Evolutionary conservation across 306 rosid species (phyloP), one percentile per base, ranked within the genome.

Genomic region (Hippophae rhamnoides): DNA sequence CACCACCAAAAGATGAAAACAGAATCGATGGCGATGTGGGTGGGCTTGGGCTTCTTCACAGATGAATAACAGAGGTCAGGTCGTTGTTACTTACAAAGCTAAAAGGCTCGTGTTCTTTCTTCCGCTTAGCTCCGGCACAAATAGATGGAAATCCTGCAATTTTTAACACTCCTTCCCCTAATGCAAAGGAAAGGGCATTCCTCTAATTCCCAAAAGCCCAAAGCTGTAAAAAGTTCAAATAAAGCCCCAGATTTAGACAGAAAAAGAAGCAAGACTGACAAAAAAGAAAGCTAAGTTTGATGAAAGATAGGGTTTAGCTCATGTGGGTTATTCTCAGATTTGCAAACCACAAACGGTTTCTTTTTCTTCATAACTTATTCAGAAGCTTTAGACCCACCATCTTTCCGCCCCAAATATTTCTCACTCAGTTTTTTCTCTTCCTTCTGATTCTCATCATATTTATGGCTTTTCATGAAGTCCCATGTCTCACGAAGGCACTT

Each of bases 1-100:
- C 73, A 54, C 61, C 77, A 14, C 73, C 73, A 56, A 68, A 68
- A 52, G 82, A 78, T 47, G 79, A 69, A 47, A 76, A 73, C 45
- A 78, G 76, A 65, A 78, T 73, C 9, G 78, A 73, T 11, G 78
- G 66, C 47, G 82, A 77, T 56, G 82, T 65, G 67, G 78, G 82
- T 52, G 82, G 82, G 61, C 82, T 77, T 46, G 72, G 82, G 78
- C 82, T 77, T 69, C 76, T 72, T 65, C 75, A 69, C 69, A 62
- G 61, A 63, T 72, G 72, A 63, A 78, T 73, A 57, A 73, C 82
- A 23, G 78, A 78, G 42, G 75, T 69, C 70, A 76, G 82, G 54
- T 77, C 76, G 66, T 58, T 45, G 65, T 14, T 7, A 14, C 41
- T 43, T 3, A 13, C 65, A 49, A 72, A 61, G 47, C 56, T 63